Conservation (phyloP, 805 yeast species). For the Diddensiella santjacobensis region DNA sequence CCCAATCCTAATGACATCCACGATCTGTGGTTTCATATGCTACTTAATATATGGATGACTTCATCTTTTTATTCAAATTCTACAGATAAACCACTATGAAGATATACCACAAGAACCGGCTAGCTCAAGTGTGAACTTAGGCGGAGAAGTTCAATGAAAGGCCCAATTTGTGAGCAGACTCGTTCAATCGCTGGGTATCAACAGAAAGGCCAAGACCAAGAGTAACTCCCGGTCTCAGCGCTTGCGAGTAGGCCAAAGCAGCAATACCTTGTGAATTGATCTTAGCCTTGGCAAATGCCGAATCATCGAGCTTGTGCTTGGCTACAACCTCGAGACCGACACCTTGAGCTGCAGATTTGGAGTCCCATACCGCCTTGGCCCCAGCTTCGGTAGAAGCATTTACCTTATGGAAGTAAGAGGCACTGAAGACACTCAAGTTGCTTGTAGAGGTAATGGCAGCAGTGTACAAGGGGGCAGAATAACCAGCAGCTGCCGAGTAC, state of each 20-base stretch:
- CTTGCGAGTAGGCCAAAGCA: constrained; percentile 90
- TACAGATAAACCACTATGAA: background rate
- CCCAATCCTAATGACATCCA: background rate
- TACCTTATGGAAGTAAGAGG: constrained; percentile 96
- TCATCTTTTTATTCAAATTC: too few relatives aligned
- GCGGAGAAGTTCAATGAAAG: constrained; percentile 90
- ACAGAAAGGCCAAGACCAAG: constrained; percentile 96
- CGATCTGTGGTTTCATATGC: background rate
- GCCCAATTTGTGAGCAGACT: constrained; percentile 98
- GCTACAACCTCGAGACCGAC: constrained; percentile 95
- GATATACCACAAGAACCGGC: too few relatives aligned
- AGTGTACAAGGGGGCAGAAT: constrained; percentile 82
- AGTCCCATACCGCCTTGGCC: constrained; percentile 95
- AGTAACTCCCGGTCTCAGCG: constrained; percentile 92
- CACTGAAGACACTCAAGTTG: constrained; percentile 85
- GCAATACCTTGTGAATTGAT: constrained; percentile 94
- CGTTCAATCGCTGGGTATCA: constrained; percentile 91
- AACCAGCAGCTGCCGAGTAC: constrained; percentile 91
- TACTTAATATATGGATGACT: background rate
- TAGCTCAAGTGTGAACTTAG: too few relatives aligned
- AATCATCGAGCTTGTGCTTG: constrained; percentile 82
- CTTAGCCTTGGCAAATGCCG: constrained; percentile 94
- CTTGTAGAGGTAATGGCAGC: constrained; percentile 79
- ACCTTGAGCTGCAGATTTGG: constrained; percentile 63
- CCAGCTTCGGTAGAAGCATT: constrained; percentile 92